Evolutionary conservation across 306 rosid species (phyloP), one percentile per base, ranked within the genome.

Genomic region (Cicer pinnatifidum): DNA sequence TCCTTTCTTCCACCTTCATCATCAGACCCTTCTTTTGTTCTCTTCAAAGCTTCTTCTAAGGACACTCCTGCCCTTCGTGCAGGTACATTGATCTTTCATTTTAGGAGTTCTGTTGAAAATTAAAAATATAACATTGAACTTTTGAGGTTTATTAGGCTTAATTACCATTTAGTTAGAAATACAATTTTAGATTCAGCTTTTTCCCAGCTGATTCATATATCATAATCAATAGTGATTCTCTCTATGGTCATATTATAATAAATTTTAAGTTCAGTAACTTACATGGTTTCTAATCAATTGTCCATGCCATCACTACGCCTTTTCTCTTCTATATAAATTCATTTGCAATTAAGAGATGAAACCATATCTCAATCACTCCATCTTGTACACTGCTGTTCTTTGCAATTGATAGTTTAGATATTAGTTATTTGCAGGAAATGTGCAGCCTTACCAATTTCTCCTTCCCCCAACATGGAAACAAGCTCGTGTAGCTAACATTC

Each of bases 1-100:
- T 81, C 94, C 20, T 89, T 83, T 71, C 98, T 93, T 54, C 96
- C 97, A 6, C 86, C 92, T 68, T 82, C 88, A 0, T 81, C 83
- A 5, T 87, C 87, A 0, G 89, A 94, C 84, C 92, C 98, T 51
- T 89, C 94, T 23, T 94, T 93, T 16, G 98, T 94, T 48, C 78
- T 89, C 60, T 94, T 94, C 87, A 84, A 86, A 68, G 98, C 98
- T 70, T 80, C 98, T 61, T 40, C 91, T 17, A 88, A 57, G 71
- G 98, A 94, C 77, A 94, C 98, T 52, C 98, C 98, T 3, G 98
- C 98, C 70, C 98, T 94, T 83, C 94, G 98, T 37, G 98, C 98
- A 69, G 98, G 98, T 93, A 90, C 73, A 45, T 47, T 67, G 9
- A 8, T 64, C 43, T 69, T 46, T 44, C 39, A 58, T 1, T 58